Conservation (phyloP, 2,329 filamentous ascomycete genomes). For the Fusarium austroafricanum region DNA sequence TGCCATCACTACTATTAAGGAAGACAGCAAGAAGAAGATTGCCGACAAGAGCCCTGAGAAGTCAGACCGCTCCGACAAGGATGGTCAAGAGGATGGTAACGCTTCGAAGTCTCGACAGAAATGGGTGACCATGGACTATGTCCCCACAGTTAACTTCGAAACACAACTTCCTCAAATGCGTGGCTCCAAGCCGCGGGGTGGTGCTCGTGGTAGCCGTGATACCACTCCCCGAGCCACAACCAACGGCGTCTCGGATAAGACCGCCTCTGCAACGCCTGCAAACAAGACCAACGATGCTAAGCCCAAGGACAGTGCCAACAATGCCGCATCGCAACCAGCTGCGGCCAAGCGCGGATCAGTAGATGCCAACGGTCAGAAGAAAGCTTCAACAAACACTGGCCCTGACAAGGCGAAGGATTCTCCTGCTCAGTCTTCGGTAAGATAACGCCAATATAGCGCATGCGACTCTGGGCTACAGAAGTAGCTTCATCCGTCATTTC, state of each 20-base stretch:
- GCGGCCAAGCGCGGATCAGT: slow-evolving; percentile 59
- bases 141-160: slow-evolving; percentile 86
- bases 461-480: neutral
- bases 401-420: slow-evolving; percentile 58
- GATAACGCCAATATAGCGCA: neutral
- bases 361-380: slow-evolving; percentile 59
- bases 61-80: slow-evolving; percentile 70
- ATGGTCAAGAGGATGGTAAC: slow-evolving; percentile 64
- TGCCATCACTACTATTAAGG: slow-evolving; percentile 69
- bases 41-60: slow-evolving; percentile 73
- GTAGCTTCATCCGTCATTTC: neutral
- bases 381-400: slow-evolving; percentile 51
- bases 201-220: slow-evolving; percentile 56
- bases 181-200: slow-evolving; percentile 62
- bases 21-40: slow-evolving; percentile 76
- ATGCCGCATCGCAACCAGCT: slow-evolving; percentile 52
- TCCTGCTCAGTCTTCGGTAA: slow-evolving; percentile 52
- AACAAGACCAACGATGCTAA: slow-evolving; percentile 51
- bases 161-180: slow-evolving; percentile 76
- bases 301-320: slow-evolving; percentile 54
- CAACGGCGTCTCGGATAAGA: slow-evolving; percentile 54
- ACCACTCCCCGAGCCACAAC: slow-evolving; percentile 53
- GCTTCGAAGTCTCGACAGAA: slow-evolving; percentile 68
- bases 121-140: slow-evolving; percentile 86
- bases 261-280: slow-evolving; percentile 43